Percentiles rank a stretch among this genome's conserved stretches.
Evolutionary conservation across 768 basidiomycete species (phyloP).

Genomic region (Mycena maculata): DNA sequence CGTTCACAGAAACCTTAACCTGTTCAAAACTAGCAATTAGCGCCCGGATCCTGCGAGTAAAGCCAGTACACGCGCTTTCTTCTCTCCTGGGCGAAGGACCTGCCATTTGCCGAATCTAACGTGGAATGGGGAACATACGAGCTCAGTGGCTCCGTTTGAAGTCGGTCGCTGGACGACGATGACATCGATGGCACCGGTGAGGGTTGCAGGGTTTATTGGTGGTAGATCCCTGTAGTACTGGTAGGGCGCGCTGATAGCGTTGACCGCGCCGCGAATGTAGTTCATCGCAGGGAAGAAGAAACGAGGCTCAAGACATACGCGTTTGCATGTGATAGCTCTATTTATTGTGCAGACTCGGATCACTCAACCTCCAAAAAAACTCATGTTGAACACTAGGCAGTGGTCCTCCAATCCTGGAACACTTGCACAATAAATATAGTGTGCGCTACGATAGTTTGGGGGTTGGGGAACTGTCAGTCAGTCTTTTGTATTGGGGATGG

Average conservation of each 20-base stretch:
- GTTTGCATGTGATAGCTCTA: background rate
- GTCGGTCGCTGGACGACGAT: conserved; percentile 88
- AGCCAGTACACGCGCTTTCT: conserved; percentile 68
- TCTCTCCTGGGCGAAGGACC: conserved; percentile 92
- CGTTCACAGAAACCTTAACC: conserved; percentile 93
- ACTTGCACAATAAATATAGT: background rate
- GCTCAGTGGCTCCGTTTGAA: conserved; percentile 70
- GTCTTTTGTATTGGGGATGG: conserved; percentile 11
- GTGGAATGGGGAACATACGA: conserved; percentile 96
- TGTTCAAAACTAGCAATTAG: conserved; percentile 42
- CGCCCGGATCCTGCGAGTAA: background rate
- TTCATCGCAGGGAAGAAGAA: conserved; percentile 65
- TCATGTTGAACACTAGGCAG: background rate
- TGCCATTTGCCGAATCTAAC: conserved; percentile 98
- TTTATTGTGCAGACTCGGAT: background rate
- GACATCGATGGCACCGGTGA: conserved; percentile 99
- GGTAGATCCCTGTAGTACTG: conserved; percentile 90
- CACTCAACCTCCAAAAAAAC: background rate
- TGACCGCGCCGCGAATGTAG: conserved; percentile 88
- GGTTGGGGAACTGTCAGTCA: conserved; percentile 10
- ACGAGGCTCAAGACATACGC: background rate
- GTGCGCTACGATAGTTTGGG: conserved; percentile 1
- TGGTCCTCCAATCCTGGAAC: background rate
- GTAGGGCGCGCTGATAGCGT: conserved; percentile 86
- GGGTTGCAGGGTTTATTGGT: conserved; percentile 92